Evolutionary conservation across 1,284 basidiomycete genomes (phyloP).

Genomic region (Ganoderma lingzhi): DNA sequence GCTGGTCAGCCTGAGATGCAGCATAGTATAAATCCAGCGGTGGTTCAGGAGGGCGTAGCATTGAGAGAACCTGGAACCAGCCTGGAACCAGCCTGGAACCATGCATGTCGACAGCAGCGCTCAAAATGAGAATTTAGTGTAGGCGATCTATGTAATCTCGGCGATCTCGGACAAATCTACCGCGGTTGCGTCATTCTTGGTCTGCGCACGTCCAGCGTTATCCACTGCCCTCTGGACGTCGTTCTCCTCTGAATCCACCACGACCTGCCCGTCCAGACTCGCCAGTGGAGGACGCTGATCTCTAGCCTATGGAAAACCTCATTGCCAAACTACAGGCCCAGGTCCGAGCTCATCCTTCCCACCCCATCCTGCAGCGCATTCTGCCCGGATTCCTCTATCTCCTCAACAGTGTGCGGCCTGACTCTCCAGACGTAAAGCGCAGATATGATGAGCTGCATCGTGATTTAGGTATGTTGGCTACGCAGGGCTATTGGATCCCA

Average conservation of each 20-base stretch:
- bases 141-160: not conserved
- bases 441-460: slow-evolving; percentile 23
- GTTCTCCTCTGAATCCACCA: not conserved
- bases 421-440: slow-evolving; percentile 18
- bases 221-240: slow-evolving; percentile 1
- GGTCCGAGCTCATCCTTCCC: slow-evolving; percentile 27
- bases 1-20: no score
- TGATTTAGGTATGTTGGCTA: slow-evolving; percentile 40
- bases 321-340: slow-evolving; percentile 26
- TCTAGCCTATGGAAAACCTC: slow-evolving; percentile 21
- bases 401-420: slow-evolving; percentile 16
- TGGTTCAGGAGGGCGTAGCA: not conserved
- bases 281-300: not conserved
- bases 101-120: not conserved
- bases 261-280: not conserved
- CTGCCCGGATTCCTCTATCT: slow-evolving; percentile 22
- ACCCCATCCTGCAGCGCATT: slow-evolving; percentile 21
- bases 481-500: slow-evolving; percentile 44
- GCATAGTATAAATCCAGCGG: not conserved
- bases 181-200: slow-evolving; percentile 3
- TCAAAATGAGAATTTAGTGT: no score
- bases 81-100: not conserved
- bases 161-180: slow-evolving; percentile 9
- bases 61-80: not conserved
- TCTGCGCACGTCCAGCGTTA: not conserved